Percentiles rank a stretch among this genome's conserved stretches.
Evolutionary conservation across 192 early-diverging fungal genomes (phyloP).

Genomic region (Funneliformis geosporum): DNA sequence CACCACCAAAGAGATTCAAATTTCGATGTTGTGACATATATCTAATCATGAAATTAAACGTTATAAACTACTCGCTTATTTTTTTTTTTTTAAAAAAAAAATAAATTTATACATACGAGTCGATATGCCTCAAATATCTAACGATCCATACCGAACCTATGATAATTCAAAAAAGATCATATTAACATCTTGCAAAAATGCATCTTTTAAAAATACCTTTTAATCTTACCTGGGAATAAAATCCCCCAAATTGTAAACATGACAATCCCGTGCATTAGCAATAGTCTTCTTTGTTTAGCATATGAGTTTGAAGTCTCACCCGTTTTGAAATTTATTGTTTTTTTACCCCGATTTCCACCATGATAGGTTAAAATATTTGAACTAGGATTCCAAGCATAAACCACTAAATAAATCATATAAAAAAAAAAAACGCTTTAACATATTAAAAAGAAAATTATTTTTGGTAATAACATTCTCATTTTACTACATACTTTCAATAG

Average conservation of each 20-base stretch:
- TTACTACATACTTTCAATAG: neutral
- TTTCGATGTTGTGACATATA: neutral
- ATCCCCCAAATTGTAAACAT: neutral
- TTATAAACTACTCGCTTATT: neutral
- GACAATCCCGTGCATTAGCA: neutral
- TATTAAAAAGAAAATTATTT: neutral
- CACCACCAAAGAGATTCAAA: slow-evolving; percentile 28
- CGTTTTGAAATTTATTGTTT: neutral
- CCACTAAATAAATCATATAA: neutral
- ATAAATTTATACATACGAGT: neutral
- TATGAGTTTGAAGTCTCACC: neutral
- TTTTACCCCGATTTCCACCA: neutral
- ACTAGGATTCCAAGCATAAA: neutral
- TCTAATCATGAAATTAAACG: neutral
- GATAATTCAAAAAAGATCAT: neutral
- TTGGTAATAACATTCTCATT: neutral
- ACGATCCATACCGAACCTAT: neutral
- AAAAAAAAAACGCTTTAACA: neutral
- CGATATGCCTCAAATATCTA: neutral
- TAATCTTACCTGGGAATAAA: neutral
- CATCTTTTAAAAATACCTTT: too few species aligned
- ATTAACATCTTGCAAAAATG: neutral
- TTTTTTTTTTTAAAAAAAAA: neutral
- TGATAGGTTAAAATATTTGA: neutral
- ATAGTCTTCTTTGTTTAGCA: neutral